Percentiles rank a stretch among this genome's conserved stretches.
Evolutionary conservation across 495 filamentous ascomycete genomes (phyloP).

Genomic region (Xylaria scruposa): DNA sequence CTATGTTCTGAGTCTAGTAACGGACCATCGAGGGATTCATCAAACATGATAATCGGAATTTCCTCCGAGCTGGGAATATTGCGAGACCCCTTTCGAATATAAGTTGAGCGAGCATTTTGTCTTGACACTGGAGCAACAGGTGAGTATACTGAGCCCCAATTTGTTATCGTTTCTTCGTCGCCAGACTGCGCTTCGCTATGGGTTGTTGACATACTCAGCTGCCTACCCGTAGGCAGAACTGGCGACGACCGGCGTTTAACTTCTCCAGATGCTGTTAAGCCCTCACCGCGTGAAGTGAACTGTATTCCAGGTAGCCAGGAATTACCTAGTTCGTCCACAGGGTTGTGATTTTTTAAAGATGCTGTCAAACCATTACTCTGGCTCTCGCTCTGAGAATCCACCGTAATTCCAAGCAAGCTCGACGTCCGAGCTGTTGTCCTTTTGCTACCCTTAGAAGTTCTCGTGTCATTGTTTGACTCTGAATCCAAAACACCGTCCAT

Average conservation of each 20-base stretch:
- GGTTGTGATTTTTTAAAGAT: slow-evolving; percentile 35
- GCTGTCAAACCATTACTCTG: slow-evolving; percentile 9
- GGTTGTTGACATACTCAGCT: slow-evolving; percentile 42
- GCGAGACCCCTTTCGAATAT: slow-evolving; percentile 38
- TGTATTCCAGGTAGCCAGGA: slow-evolving; percentile 51
- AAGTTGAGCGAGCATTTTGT: slow-evolving; percentile 42
- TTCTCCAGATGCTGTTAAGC: slow-evolving; percentile 19
- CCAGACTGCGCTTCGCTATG: slow-evolving; percentile 37
- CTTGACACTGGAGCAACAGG: slow-evolving; percentile 46
- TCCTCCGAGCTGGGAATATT: slow-evolving; percentile 26
- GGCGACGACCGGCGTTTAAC: slow-evolving; percentile 50
- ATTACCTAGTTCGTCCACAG: slow-evolving; percentile 43
- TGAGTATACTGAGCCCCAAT: slow-evolving; percentile 52
- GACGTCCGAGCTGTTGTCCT: slow-evolving; percentile 45
- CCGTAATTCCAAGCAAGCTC: slow-evolving; percentile 49
- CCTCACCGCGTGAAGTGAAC: slow-evolving; percentile 27
- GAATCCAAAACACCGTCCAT: slow-evolving; percentile 1
- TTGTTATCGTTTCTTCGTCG: slow-evolving; percentile 45
- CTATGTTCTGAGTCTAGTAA: slow-evolving; percentile 14
- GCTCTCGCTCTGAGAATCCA: slow-evolving; percentile 36
- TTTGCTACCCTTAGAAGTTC: slow-evolving; percentile 39
- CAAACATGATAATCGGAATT: slow-evolving; percentile 48
- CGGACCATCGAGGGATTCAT: slow-evolving; percentile 24
- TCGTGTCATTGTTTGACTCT: slow-evolving; percentile 22
- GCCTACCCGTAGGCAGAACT: slow-evolving; percentile 38